phyloP scores from a whole-genome alignment of 345 rosid genomes.

The Raphanus sativus region DNA sequence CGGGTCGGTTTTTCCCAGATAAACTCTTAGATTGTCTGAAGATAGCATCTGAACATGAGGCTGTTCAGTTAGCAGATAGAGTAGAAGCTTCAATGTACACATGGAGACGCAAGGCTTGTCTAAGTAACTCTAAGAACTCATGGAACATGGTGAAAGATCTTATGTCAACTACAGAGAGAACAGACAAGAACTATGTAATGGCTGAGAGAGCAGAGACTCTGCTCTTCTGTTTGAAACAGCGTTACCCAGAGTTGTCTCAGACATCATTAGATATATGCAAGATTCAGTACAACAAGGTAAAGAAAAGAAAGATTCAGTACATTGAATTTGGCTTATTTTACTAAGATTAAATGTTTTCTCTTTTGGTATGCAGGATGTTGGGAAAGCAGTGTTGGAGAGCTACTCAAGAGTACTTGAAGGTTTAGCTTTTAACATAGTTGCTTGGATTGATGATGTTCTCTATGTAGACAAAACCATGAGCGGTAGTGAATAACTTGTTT shows the following conservation, averaged over 20 bases:
- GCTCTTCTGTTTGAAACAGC: conserved; percentile 73
- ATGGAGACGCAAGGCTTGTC: conserved; percentile 75
- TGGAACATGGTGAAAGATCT: conserved; percentile 96
- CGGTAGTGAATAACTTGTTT: conserved; percentile 21
- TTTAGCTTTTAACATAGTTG: conserved; percentile 74
- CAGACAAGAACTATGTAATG: conserved; percentile 81
- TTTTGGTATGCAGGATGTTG: conserved; percentile 64
- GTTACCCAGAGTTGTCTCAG: conserved; percentile 79
- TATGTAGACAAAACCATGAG: conserved; percentile 57
- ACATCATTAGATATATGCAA: conserved; percentile 84
- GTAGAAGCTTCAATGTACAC: conserved; percentile 84
- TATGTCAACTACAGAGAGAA: conserved; percentile 57
- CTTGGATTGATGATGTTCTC: conserved; percentile 82
- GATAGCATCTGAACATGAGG: conserved; percentile 74
- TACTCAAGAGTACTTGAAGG: conserved; percentile 85
- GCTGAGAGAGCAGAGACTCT: conserved; percentile 92
- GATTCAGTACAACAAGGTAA: conserved; percentile 69
- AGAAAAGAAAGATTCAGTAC: not conserved
- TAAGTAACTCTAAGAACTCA: conserved; percentile 70
- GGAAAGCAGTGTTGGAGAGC: conserved; percentile 77
- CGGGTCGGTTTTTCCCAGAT: conserved; percentile 82
- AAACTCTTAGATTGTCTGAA: conserved; percentile 84
- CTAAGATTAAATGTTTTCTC: not conserved
- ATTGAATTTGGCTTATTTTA: not conserved
- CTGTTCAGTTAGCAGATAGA: conserved; percentile 86